A percentile compares a stretch with the other conserved stretches of the same genome.
Conservation (phyloP, 495 filamentous ascomycete species). For the Podospora didyma region DNA sequence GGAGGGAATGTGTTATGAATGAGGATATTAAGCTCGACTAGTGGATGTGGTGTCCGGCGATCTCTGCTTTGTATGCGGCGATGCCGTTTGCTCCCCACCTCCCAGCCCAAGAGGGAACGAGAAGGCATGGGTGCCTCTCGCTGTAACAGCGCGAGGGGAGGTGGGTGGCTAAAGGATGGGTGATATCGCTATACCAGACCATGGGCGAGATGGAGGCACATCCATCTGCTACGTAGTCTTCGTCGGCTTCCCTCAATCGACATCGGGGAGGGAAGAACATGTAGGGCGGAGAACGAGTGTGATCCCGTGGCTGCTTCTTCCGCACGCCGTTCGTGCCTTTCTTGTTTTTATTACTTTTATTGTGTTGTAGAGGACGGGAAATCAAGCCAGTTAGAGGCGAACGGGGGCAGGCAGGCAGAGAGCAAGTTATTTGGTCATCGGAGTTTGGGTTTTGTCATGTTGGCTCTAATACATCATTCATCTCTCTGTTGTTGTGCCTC, state of each 20-base stretch:
- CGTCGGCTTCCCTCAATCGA: too few relatives aligned
- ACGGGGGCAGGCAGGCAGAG: neutral
- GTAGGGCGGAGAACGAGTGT: too few relatives aligned
- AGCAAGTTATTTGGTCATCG: slow-evolving; percentile 2
- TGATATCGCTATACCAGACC: neutral
- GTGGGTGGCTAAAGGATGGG: neutral
- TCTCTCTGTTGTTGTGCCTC: neutral
- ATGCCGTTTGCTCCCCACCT: too few relatives aligned
- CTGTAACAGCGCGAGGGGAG: neutral
- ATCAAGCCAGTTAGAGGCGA: neutral
- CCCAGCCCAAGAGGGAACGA: too few relatives aligned
- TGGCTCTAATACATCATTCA: slow-evolving; percentile 4
- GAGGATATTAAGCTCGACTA: neutral
- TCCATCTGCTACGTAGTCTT: too few relatives aligned
- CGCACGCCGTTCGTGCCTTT: neutral
- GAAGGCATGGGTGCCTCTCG: too few relatives aligned
- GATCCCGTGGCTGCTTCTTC: too few relatives aligned
- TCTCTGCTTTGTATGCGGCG: too few relatives aligned
- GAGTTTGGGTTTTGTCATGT: slow-evolving; percentile 1
- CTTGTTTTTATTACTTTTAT: neutral
- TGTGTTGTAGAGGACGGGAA: neutral
- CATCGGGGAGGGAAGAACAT: too few relatives aligned
- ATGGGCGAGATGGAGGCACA: too few relatives aligned
- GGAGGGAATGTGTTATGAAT: neutral
- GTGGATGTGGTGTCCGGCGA: too few relatives aligned